A percentile compares a stretch with the other conserved stretches of the same genome.
These are phyloP conservation scores for Leccinum subgranulosum DNA, from an alignment of 768 basidiomycete genomes.

Conservation along the genomic window DNA sequence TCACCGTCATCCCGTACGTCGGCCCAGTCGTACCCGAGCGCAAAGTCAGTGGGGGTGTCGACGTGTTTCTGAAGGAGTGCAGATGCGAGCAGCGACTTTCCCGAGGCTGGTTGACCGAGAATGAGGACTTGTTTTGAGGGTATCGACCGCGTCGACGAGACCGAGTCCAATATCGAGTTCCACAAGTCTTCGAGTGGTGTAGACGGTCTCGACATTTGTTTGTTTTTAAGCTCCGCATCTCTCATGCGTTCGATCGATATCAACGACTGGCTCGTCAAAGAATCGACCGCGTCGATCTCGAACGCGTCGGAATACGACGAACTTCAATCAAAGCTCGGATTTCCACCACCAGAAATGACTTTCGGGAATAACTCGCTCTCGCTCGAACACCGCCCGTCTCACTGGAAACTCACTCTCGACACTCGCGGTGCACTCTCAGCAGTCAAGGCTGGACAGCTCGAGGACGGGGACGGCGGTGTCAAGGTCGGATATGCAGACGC, in stretches of 20 bases:
- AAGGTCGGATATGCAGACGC: conserved; percentile 93
- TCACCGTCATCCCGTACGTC: conserved; percentile 91
- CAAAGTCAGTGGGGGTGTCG: conserved; percentile 61
- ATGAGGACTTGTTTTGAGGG: conserved; percentile 86
- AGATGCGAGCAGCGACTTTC: conserved; percentile 73
- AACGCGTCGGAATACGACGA: conserved; percentile 72
- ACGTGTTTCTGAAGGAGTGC: conserved; percentile 67
- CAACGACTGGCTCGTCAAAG: conserved; percentile 64
- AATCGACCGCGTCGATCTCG: conserved; percentile 75
- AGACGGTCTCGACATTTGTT: conserved; percentile 47
- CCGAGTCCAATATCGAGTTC: conserved; percentile 88
- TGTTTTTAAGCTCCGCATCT: background rate
- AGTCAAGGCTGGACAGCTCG: conserved; percentile 77
- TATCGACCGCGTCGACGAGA: conserved; percentile 75
- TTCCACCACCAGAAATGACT: conserved; percentile 95
- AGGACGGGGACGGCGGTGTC: conserved; percentile 83
- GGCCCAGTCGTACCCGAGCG: conserved; percentile 89
- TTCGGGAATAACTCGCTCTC: conserved; percentile 82
- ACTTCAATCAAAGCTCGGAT: conserved; percentile 57
- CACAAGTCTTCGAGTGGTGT: conserved; percentile 76
- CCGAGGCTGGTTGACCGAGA: conserved; percentile 74
- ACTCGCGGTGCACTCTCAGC: conserved; percentile 61
- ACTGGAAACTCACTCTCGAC: conserved; percentile 65
- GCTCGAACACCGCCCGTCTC: conserved; percentile 61
- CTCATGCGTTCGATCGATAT: conserved; percentile 54